Base-by-base conservation (phyloP, 1,284 basidiomycete genomes). In the Boletellus dicymbophilus region DNA sequence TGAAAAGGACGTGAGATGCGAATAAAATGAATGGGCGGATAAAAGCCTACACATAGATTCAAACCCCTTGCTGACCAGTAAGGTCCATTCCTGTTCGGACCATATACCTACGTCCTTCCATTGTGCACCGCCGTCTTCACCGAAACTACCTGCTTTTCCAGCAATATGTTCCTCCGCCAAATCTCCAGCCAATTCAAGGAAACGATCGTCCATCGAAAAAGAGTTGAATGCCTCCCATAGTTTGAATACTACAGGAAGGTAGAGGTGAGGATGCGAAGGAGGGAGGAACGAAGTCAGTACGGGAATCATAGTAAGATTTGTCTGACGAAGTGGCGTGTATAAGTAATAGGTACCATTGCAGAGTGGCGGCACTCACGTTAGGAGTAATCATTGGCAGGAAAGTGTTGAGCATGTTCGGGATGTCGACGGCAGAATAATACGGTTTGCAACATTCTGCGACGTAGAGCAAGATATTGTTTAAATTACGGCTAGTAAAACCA, bases 371-470 rank as follows among this genome's bases (percentile, higher is more conserved):
- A 33, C 63, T 56, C 40, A 67, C 67, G 26, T 68, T 58, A 13
- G 58, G 56, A 36, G 51, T 58, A 36, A 54, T 43, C 43, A 52
- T 49, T 70, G 65, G 92, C 22, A 94, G 71, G 62, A 94, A 90
- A 9, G 81, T 84, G 26, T 82, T 77, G 23, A 99, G 84, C 92
- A 99, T 98, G 56, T 92, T 90, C 58, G 91, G 85, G 40, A 90
- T 89, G 43, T 93, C 90, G 45, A 85, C 81, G 10, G 95, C 90
- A 59, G 95, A 88, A 71, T 95, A 98, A 78, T 98, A 98, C 38
- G 90, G 79, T 58, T 90, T 86, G 34, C 84, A 80, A 58, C 80
- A 80, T 57, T 93, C 88, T 30, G 93, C 90, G 53, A 98, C 80
- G 64, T 90, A 92, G 23, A 69, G 54, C 20, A 67, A 54, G 21